Conservation (phyloP, 2,329 filamentous ascomycete genomes). For the Neopestalotiopsis sp. region DNA sequence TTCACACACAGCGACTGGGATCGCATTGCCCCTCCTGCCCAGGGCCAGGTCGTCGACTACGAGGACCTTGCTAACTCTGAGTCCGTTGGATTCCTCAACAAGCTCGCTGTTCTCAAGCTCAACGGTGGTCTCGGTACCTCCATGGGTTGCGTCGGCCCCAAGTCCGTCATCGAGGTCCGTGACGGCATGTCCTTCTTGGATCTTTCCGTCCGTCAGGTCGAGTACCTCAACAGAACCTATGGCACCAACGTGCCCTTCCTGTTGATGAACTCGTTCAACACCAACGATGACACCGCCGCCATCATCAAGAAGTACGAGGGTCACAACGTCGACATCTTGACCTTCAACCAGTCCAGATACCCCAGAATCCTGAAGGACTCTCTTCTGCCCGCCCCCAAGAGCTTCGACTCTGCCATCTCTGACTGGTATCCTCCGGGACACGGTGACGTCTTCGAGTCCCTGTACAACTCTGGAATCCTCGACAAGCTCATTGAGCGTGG, state of each 20-base stretch:
- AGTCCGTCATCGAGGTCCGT: conserved; percentile 99
- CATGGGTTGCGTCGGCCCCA: conserved; percentile 98
- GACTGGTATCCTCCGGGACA: conserved; percentile 99
- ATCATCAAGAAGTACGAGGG: conserved; percentile 99
- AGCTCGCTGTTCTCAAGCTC: conserved; percentile 97
- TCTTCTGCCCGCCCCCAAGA: conserved; percentile 92
- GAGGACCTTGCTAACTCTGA: conserved; percentile 87
- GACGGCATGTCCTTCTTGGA: conserved; percentile 99
- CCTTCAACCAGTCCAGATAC: conserved; percentile 99
- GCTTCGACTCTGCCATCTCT: conserved; percentile 82
- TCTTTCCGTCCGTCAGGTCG: conserved; percentile 97
- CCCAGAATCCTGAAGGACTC: conserved; percentile 98
- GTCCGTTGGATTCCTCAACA: conserved; percentile 92
- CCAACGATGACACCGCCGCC: conserved; percentile 93
- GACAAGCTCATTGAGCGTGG: conserved; percentile 95
- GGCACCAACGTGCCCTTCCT: conserved; percentile 97
- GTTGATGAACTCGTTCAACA: conserved; percentile 99
- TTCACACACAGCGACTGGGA: conserved; percentile 79
- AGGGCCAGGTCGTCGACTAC: conserved; percentile 94
- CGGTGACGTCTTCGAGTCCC: conserved; percentile 99
- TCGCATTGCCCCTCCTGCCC: conserved; percentile 90
- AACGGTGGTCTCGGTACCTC: conserved; percentile 99
- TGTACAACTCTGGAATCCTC: conserved; percentile 98
- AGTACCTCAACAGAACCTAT: conserved; percentile 98
- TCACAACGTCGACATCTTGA: conserved; percentile 99